Base-by-base conservation (phyloP, 1,284 basidiomycete species). In the Veloboletus limbatus region DNA sequence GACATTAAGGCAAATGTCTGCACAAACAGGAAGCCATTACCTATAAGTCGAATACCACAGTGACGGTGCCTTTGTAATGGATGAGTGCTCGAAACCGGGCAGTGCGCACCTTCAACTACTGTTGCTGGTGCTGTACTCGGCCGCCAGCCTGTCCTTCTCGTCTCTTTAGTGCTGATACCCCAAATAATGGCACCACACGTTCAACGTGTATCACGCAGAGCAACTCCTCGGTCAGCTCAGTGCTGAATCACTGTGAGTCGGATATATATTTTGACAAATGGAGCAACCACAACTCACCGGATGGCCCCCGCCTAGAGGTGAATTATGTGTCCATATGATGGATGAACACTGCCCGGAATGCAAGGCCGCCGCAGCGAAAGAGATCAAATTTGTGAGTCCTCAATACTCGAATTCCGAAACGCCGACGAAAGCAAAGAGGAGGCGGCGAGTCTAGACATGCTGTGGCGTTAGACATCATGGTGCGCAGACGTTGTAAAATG, bases 61-160 rank as follows among this genome's bases (percentile, higher is more conserved):
- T 89, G 55, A 87, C 65, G 45, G 89, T 85, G 20, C 85, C 86
- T 88, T n/a, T 59, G 33, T 28, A 8, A 21, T 22, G 33, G 37
- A 14, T 43, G 8, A 47, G 31, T 46, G 13, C 11, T 50, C 24
- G 35, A 26, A 31, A 37, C 14, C 14, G 33, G 25, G 41, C 22
- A 40, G n/a, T 39, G 67, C 78, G 55, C 55, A 87, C 89, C 75
- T 66, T 83, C 81, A 10, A 86, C 85, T 2, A 87, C 37, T 82
- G 77, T 59, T 90, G 88, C 62, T 93, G 92, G 14, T 93, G 73
- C 60, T 92, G 89, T 52, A 92, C 70, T 81, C 82, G n/a, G 86
- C 38, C 16, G 25, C 21, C 7, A n/a, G n/a, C n/a, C n/a, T n/a
- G n/a, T n/a, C n/a, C n/a, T n/a, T n/a, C n/a, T n/a, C n/a, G n/a